Conservation (phyloP, 495 filamentous ascomycete genomes). For the Neurospora tetrasperma region DNA sequence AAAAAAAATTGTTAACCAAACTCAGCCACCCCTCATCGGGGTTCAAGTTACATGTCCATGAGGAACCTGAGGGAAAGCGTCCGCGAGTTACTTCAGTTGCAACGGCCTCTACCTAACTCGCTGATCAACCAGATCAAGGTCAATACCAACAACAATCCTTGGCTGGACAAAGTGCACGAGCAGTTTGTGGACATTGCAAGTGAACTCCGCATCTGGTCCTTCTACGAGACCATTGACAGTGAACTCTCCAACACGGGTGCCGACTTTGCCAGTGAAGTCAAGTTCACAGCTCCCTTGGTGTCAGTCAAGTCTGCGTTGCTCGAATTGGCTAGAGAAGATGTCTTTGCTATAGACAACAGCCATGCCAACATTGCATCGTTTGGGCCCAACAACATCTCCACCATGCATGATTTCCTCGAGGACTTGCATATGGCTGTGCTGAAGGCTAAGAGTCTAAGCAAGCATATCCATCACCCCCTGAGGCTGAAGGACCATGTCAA, state of each 20-base stretch:
- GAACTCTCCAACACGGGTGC: constrained; percentile 36
- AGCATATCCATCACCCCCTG: constrained; percentile 32
- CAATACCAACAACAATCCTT: constrained; percentile 24
- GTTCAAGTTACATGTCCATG: constrained; percentile 55
- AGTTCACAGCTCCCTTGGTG: constrained; percentile 47
- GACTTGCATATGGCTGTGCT: constrained; percentile 37
- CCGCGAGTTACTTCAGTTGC: constrained; percentile 42
- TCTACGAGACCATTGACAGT: constrained; percentile 55
- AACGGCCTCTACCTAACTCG: constrained; percentile 39
- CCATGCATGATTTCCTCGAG: constrained; percentile 38
- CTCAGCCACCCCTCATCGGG: constrained; percentile 50
- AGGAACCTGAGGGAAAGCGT: constrained; percentile 46
- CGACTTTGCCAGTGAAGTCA: constrained; percentile 20
- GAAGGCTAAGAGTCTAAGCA: constrained; percentile 32
- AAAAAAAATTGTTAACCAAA: constrained; percentile 4
- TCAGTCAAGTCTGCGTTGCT: constrained; percentile 52
- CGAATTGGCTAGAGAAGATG: constrained; percentile 44
- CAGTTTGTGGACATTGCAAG: constrained; percentile 49
- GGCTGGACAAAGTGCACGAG: constrained; percentile 40
- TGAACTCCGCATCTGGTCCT: constrained; percentile 57
- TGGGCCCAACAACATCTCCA: constrained; percentile 39
- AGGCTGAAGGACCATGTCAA: constrained; percentile 41
- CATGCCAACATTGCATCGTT: constrained; percentile 50
- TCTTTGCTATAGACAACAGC: constrained; percentile 46
- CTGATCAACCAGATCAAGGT: constrained; percentile 41